A percentile compares a stretch with the other conserved stretches of the same genome.
These are phyloP conservation scores for Naganishia cerealis DNA, from an alignment of 1,284 basidiomycete species.

Conservation along the genomic window DNA sequence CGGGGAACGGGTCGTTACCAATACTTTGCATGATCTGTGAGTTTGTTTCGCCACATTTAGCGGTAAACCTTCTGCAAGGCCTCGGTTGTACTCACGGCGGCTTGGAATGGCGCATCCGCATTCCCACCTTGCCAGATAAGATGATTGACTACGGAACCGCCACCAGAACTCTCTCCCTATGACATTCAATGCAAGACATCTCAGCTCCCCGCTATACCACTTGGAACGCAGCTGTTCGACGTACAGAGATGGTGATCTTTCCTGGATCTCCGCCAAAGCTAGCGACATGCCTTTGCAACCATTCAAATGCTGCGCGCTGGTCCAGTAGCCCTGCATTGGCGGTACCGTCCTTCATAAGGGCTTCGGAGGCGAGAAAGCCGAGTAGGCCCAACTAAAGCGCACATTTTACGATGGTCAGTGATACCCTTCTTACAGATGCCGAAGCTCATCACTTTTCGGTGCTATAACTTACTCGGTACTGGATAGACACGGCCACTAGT, in stretches of 20 bases:
- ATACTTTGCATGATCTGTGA: slow-evolving; percentile 35
- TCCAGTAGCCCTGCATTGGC: slow-evolving; percentile 53
- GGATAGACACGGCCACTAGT: slow-evolving; percentile 35
- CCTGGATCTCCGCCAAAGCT: slow-evolving; percentile 49
- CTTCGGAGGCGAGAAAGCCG: slow-evolving; percentile 31
- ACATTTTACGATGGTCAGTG: background rate
- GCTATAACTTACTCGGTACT: slow-evolving; percentile 33
- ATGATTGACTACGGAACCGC: slow-evolving; percentile 37
- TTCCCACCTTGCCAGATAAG: slow-evolving; percentile 35
- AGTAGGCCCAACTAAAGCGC: slow-evolving; percentile 9
- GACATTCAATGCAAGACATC: background rate
- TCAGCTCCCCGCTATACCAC: background rate
- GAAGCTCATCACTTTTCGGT: background rate
- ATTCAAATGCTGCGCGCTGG: slow-evolving; percentile 46
- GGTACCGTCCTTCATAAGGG: slow-evolving; percentile 31
- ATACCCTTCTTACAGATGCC: no score
- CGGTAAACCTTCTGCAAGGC: no score
- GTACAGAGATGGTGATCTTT: slow-evolving; percentile 46
- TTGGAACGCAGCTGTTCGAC: background rate
- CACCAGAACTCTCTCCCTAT: slow-evolving; percentile 36
- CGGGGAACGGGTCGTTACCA: slow-evolving; percentile 37
- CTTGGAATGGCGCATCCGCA: slow-evolving; percentile 32
- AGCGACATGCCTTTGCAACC: slow-evolving; percentile 46
- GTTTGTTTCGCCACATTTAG: background rate
- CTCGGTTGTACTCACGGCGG: slow-evolving; percentile 28